A percentile compares a stretch with the other conserved stretches of the same genome.
Conservation (phyloP, 148 eudicot genomes). For the Rhododendron henanense region DNA sequence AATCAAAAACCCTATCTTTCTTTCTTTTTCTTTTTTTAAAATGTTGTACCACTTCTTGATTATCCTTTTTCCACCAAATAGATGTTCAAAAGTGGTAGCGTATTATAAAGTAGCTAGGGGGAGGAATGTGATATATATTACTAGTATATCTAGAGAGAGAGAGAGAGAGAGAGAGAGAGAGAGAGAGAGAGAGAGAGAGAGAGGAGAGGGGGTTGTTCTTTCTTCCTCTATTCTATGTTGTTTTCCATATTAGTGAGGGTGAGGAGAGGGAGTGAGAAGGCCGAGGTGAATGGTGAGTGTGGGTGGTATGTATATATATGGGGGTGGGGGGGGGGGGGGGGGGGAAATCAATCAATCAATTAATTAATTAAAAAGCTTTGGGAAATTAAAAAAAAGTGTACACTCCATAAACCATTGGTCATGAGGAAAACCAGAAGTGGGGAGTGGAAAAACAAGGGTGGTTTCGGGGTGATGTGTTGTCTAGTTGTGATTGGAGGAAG, state of each 20-base stretch:
- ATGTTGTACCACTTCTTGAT: not conserved
- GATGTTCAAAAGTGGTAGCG: not conserved
- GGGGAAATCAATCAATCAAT: not conserved
- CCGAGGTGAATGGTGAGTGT: not conserved
- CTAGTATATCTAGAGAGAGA: not conserved
- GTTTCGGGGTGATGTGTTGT: conserved; percentile 12
- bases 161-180: not conserved
- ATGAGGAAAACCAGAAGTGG: not conserved
- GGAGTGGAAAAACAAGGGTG: not conserved
- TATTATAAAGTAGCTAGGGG: not conserved
- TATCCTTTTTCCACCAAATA: not conserved
- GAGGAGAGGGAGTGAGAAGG: not conserved
- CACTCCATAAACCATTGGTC: not conserved
- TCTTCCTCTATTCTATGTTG: not conserved
- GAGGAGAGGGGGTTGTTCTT: not conserved
- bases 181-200: not conserved
- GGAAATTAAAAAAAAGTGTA: not conserved
- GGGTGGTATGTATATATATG: not conserved
- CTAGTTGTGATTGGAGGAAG: conserved; percentile 7
- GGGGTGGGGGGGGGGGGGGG: no score
- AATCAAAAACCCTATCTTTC: not conserved
- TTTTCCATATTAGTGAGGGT: not conserved
- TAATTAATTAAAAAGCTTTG: not conserved
- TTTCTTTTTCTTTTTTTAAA: no score
- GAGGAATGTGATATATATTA: not conserved